Conservation (phyloP, 768 basidiomycete species). For the Suillus paluster region DNA sequence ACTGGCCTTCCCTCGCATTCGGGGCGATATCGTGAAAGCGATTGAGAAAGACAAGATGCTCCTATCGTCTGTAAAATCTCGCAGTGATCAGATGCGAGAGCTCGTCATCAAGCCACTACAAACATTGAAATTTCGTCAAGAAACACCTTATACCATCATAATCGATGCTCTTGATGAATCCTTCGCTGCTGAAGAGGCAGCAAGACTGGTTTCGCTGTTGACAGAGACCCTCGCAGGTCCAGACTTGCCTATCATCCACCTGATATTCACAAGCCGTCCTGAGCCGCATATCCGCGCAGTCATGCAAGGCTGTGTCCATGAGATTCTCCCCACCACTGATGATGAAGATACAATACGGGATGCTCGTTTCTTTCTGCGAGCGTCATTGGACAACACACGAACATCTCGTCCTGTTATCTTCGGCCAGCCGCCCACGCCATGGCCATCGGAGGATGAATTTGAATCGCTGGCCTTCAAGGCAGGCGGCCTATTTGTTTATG, state of each 20-base stretch:
- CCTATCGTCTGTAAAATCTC: background rate
- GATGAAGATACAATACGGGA: conserved; percentile 16
- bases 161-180: conserved; percentile 14
- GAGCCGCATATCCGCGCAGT: background rate
- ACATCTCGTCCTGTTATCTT: conserved; percentile 7
- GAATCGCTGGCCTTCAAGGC: conserved; percentile 16
- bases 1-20: conserved; percentile 9
- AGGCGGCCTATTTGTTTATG: conserved; percentile 18
- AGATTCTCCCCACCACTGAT: conserved; percentile 3
- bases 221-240: conserved; percentile 13
- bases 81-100: conserved; percentile 16
- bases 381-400: conserved; percentile 15
- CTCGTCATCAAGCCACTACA: conserved; percentile 18
- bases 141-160: background rate
- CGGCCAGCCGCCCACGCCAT: conserved; percentile 8
- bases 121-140: conserved; percentile 7
- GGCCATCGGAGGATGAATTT: conserved; percentile 20
- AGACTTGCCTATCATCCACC: background rate
- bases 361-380: conserved; percentile 15
- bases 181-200: conserved; percentile 14
- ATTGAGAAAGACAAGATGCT: conserved; percentile 15
- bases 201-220: conserved; percentile 13
- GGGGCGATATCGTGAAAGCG: conserved; percentile 12
- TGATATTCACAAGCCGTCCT: background rate
- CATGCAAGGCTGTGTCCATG: conserved; percentile 9